Base-by-base conservation (phyloP, 495 filamentous ascomycete species). In the Penicillium manginii region DNA sequence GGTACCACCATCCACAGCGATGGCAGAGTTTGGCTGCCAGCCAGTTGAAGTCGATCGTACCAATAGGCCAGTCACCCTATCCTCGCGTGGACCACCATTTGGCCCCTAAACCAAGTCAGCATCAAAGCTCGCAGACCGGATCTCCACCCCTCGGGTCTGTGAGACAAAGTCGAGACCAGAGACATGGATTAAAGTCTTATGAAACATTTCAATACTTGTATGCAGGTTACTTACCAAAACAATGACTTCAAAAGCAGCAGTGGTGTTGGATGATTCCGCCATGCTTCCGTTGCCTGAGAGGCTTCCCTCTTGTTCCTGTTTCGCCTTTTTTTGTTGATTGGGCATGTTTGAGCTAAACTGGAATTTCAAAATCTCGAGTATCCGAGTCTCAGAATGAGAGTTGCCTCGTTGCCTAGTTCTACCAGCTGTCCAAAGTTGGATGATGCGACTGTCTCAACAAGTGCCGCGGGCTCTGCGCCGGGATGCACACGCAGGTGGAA, bases 1-100 rank as follows among this genome's bases (percentile, higher is more conserved):
- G 43, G 90, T 90, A 49, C 94, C 94, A 21, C 91, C 94, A 77
- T 98, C 94, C 43, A 98, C 89, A 29, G 92, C 93, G 7, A 97
- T 75, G 11, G 96, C 66, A 0, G 92, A 96, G 31, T 88, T 86
- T 63, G 84, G 88, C 21, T 81, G 67, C 94, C 94, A 98, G 40
- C 81, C 79, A 32, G 86, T 84, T n/a, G 86, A 78, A 8, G 86
- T 81, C 2, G 92, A 93, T 47, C 93, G 89, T 42, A 97, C 88
- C 2, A 98, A 84, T 35, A 97, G 82, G 10, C 91, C 92, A 3
- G 94, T 97, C 3, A 92, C 88, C 64, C 91, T 90, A 65, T 92
- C 86, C 77, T 98, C 94, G 61, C 83, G 83, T 10, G 94, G 94
- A 29, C 94, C 94, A 62, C 94, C 94, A 51, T 91, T 92, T 29